Conservation (phyloP, 2,329 filamentous ascomycete genomes). For the Talaromyces atroroseus region DNA sequence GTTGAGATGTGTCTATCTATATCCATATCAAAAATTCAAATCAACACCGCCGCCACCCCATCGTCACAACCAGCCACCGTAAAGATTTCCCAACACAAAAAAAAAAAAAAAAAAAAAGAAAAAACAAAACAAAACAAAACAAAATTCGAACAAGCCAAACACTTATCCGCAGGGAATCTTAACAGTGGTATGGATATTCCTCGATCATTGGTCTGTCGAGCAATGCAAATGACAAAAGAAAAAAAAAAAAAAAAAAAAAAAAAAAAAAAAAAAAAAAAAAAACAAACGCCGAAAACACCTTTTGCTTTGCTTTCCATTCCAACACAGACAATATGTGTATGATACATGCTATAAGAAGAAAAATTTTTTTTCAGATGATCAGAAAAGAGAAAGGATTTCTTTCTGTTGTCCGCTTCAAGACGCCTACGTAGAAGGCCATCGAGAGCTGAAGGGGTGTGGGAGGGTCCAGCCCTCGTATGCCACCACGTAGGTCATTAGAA, state of each 20-base stretch:
- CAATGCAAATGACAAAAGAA: not conserved
- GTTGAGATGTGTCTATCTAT: slow-evolving; percentile 28
- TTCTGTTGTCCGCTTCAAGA: slow-evolving; percentile 1
- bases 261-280: not conserved
- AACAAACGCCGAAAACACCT: not conserved
- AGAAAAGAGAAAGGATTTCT: not conserved
- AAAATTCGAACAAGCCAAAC: not conserved
- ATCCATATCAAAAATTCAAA: not conserved
- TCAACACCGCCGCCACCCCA: not conserved
- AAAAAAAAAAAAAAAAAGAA: not conserved
- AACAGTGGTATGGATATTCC: not conserved
- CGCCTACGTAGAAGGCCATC: slow-evolving; percentile 2
- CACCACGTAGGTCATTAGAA: slow-evolving; percentile 13
- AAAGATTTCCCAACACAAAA: not conserved
- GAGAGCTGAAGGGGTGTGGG: slow-evolving; percentile 6
- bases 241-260: not conserved
- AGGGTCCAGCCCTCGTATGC: slow-evolving; percentile 13
- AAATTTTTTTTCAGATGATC: slow-evolving; percentile 1
- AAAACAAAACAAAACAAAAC: not conserved
- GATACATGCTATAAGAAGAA: slow-evolving; percentile 5
- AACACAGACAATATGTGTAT: not conserved
- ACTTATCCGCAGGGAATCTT: not conserved
- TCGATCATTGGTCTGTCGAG: not conserved
- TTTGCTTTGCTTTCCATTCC: not conserved
- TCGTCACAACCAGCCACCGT: not conserved